A percentile compares a stretch with the other conserved stretches of the same genome.
Evolutionary conservation across 352 stramenopile species (phyloP).

Genomic region (Phytophthora multivora): DNA sequence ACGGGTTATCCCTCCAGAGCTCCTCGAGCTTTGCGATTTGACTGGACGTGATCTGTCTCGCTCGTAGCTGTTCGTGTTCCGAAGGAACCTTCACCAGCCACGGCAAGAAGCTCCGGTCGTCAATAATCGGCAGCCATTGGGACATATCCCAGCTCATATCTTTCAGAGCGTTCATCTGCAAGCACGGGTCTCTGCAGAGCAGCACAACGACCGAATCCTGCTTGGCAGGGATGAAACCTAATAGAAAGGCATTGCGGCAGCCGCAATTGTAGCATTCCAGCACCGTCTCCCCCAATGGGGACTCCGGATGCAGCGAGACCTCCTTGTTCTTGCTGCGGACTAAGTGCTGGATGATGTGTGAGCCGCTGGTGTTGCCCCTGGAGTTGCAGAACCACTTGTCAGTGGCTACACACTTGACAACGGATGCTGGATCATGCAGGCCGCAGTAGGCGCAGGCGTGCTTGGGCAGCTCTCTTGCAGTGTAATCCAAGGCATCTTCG

Average conservation of each 20-base stretch:
- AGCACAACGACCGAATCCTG: conserved; percentile 97
- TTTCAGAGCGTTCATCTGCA: conserved; percentile 97
- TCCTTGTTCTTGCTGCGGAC: conserved; percentile 94
- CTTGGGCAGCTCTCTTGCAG: conserved; percentile 75
- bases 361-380: conserved; percentile 92
- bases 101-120: conserved; percentile 96
- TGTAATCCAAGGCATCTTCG: conserved; percentile 75
- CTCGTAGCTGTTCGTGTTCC: conserved; percentile 92
- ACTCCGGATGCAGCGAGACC: conserved; percentile 94
- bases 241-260: conserved; percentile 97
- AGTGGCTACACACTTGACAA: conserved; percentile 96
- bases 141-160: conserved; percentile 99
- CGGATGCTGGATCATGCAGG: conserved; percentile 95
- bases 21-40: conserved; percentile 91
- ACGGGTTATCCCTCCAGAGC: conserved; percentile 97
- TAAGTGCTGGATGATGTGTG: conserved; percentile 98
- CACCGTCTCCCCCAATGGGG: conserved; percentile 96
- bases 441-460: conserved; percentile 98
- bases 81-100: conserved; percentile 97
- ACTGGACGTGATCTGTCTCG: conserved; percentile 93
- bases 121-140: conserved; percentile 98
- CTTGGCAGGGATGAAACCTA: conserved; percentile 98
- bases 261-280: conserved; percentile 99
- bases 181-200: conserved; percentile 96
- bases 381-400: conserved; percentile 99